phyloP scores from a whole-genome alignment of 2,329 filamentous ascomycete genomes.

The Clonostachys sp. region DNA sequence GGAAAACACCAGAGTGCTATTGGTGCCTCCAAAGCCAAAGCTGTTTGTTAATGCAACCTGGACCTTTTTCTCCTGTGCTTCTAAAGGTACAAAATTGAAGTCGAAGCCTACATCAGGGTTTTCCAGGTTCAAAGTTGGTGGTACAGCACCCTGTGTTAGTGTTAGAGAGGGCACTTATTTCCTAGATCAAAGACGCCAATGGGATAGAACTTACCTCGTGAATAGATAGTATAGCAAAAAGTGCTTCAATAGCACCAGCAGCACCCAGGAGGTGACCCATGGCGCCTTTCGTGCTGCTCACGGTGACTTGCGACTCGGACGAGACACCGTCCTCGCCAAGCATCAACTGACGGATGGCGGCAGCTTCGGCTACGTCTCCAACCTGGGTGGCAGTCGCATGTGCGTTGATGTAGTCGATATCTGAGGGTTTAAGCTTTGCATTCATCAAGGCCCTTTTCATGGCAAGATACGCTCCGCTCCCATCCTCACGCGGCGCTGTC shows the following conservation, averaged over 20 bases:
- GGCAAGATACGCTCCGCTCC: slow-evolving; percentile 73
- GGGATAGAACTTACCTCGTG: slow-evolving; percentile 56
- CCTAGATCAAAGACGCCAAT: neutral
- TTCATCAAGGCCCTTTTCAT: slow-evolving; percentile 81
- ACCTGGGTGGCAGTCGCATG: slow-evolving; percentile 86
- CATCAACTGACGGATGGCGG: slow-evolving; percentile 74
- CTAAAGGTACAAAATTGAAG: slow-evolving; percentile 80
- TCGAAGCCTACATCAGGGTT: slow-evolving; percentile 61
- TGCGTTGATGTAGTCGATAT: slow-evolving; percentile 90
- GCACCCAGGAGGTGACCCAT: slow-evolving; percentile 89
- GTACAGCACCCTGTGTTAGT: slow-evolving; percentile 62
- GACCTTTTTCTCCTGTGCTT: slow-evolving; percentile 66
- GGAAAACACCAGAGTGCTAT: slow-evolving; percentile 81
- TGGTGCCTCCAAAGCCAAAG: slow-evolving; percentile 96
- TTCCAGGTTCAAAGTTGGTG: slow-evolving; percentile 81
- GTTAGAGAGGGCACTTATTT: neutral
- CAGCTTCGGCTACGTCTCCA: slow-evolving; percentile 84
- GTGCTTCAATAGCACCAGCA: slow-evolving; percentile 83
- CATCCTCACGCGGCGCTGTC: slow-evolving; percentile 82
- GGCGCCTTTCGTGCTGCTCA: slow-evolving; percentile 93
- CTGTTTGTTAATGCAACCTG: slow-evolving; percentile 84
- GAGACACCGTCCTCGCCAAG: slow-evolving; percentile 64
- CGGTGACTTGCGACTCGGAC: slow-evolving; percentile 61
- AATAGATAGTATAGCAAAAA: slow-evolving; percentile 79
- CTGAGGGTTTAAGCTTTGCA: slow-evolving; percentile 61